Conservation (phyloP, 2,329 filamentous ascomycete genomes). For the Hymenoscyphus albidus region DNA sequence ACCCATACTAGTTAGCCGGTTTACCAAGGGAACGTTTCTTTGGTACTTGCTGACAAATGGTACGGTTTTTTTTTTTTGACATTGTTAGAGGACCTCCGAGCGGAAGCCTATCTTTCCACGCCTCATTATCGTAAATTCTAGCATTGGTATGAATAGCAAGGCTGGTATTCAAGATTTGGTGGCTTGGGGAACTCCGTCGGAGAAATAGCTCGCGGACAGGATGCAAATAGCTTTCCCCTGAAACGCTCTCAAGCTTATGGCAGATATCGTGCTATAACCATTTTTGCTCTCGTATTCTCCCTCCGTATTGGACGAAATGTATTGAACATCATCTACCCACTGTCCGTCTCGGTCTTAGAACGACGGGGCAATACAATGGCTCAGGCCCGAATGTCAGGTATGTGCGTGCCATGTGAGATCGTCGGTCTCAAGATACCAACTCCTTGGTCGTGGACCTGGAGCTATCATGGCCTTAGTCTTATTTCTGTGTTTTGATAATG, state of each 20-base stretch:
- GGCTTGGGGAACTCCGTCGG: conserved; percentile 21
- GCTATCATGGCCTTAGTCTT: not conserved
- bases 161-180: not conserved
- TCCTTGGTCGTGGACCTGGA: not conserved
- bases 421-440: conserved; percentile 6
- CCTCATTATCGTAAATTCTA: not conserved
- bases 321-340: conserved; percentile 1
- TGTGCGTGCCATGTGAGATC: conserved; percentile 9
- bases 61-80: not conserved
- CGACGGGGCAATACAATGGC: conserved; percentile 1
- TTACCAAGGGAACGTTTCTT: not conserved
- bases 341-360: conserved; percentile 13
- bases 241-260: conserved; percentile 2
- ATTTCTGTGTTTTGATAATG: not conserved
- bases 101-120: not conserved
- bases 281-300: conserved; percentile 3
- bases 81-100: not conserved
- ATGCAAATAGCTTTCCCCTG: conserved; percentile 3
- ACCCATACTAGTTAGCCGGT: not conserved
- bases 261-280: not conserved
- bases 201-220: conserved; percentile 13
- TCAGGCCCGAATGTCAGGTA: conserved; percentile 4
- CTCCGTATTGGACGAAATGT: conserved; percentile 3
- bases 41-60: not conserved
- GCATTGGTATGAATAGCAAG: not conserved